phyloP scores from a whole-genome alignment of 805 yeast species.

The Naumovozyma castellii region DNA sequence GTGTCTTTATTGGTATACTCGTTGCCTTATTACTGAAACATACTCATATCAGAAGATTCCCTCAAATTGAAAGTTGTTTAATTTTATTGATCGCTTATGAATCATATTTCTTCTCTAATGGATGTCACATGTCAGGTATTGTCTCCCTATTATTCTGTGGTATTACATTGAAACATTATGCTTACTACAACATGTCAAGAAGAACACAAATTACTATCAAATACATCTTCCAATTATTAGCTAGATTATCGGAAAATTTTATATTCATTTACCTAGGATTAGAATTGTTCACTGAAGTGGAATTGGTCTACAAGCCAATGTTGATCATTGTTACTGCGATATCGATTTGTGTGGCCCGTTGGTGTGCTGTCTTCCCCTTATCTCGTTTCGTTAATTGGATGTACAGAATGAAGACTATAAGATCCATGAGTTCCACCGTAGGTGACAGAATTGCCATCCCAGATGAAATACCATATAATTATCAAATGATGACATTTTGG shows the following conservation, averaged over 20 bases:
- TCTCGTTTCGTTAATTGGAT: slow-evolving; percentile 78
- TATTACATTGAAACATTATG: slow-evolving; percentile 91
- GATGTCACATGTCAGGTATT: slow-evolving; percentile 98
- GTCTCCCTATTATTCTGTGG: slow-evolving; percentile 93
- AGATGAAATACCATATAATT: slow-evolving; percentile 88
- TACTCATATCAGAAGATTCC: slow-evolving; percentile 84
- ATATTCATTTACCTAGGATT: slow-evolving; percentile 91
- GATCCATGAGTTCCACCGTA: slow-evolving; percentile 21
- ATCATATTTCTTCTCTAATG: slow-evolving; percentile 94
- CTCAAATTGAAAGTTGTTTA: slow-evolving; percentile 93
- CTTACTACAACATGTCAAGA: slow-evolving; percentile 94
- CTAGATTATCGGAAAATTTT: slow-evolving; percentile 92
- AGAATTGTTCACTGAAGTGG: slow-evolving; percentile 92
- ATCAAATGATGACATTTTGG: slow-evolving; percentile 99
- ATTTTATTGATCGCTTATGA: slow-evolving; percentile 88
- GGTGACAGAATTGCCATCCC: slow-evolving; percentile 35
- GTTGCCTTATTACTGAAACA: slow-evolving; percentile 88
- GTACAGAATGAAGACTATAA: slow-evolving; percentile 47
- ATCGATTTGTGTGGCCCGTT: slow-evolving; percentile 88
- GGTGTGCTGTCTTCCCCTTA: slow-evolving; percentile 95
- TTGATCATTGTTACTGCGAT: slow-evolving; percentile 82
- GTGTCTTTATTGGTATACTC: slow-evolving; percentile 75
- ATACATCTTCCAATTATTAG: slow-evolving; percentile 86
- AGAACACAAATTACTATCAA: slow-evolving; percentile 94
- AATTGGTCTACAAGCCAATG: slow-evolving; percentile 86